These are phyloP conservation scores for Colletotrichum sp. DNA, from an alignment of 2,329 filamentous ascomycete genomes.

Conservation along the genomic window DNA sequence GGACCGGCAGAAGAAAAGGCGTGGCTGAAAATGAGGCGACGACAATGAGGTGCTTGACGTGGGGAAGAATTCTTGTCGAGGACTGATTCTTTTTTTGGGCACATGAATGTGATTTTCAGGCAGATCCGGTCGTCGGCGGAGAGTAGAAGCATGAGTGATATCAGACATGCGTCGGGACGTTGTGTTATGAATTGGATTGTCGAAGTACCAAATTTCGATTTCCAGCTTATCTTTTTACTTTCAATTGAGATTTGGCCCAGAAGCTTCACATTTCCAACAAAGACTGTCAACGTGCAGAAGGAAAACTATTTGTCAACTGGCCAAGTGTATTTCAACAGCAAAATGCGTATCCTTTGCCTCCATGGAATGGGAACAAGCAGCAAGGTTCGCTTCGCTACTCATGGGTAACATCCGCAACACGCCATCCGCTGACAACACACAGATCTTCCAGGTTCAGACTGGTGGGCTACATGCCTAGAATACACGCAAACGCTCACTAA, in stretches of 20 bases:
- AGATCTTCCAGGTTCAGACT: not conserved
- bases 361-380: not conserved
- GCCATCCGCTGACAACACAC: accelerated
- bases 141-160: not conserved
- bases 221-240: accelerated
- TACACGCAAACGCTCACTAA: not conserved
- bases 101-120: not conserved
- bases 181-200: accelerated
- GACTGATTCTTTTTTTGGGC: not conserved
- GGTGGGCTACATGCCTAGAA: not conserved
- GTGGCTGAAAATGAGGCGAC: not conserved
- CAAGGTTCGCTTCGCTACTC: not conserved
- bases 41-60: not conserved
- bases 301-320: not conserved
- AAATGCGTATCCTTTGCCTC: not conserved
- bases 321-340: not conserved
- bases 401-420: accelerated
- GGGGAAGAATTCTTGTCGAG: not conserved
- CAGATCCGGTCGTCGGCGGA: not conserved
- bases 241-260: accelerated
- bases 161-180: accelerated
- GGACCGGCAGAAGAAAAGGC: not conserved
- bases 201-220: not conserved
- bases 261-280: not conserved
- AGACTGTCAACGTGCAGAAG: not conserved